Percentiles rank a stretch among this genome's conserved stretches.
phyloP scores from a whole-genome alignment of 2,329 filamentous ascomycete species.

The Aspergillus glaucus region DNA sequence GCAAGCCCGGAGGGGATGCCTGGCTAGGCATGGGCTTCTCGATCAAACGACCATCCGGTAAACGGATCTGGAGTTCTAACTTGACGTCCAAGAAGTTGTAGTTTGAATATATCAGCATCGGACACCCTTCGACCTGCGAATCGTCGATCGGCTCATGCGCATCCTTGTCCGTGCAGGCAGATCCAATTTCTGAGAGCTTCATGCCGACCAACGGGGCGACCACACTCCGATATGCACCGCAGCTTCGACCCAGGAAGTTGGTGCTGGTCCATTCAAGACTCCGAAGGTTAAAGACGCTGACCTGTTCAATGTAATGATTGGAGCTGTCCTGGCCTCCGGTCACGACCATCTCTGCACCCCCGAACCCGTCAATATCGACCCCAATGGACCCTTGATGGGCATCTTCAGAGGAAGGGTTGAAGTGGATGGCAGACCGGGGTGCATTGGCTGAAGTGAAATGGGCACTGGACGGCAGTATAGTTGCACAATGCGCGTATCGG shows the following conservation, averaged over 20 bases:
- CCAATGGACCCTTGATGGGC: constrained; percentile 84
- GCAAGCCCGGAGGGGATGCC: constrained; percentile 82
- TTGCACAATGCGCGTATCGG: constrained; percentile 92
- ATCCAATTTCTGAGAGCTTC: constrained; percentile 40
- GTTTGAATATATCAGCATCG: constrained; percentile 97
- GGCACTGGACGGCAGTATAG: constrained; percentile 81
- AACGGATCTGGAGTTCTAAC: constrained; percentile 81
- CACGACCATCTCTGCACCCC: constrained; percentile 94
- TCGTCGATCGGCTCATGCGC: constrained; percentile 27
- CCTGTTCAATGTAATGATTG: constrained; percentile 99
- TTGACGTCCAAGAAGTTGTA: constrained; percentile 99
- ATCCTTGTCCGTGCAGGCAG: constrained; percentile 33
- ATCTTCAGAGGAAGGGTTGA: constrained; percentile 76
- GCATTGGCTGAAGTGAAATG: constrained; percentile 79
- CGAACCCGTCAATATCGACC: constrained; percentile 80
- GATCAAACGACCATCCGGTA: constrained; percentile 72
- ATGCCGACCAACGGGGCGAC: constrained; percentile 66
- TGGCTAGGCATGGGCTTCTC: constrained; percentile 80
- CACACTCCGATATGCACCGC: constrained; percentile 92
- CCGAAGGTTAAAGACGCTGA: constrained; percentile 93
- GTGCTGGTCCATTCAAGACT: constrained; percentile 95
- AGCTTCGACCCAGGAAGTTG: constrained; percentile 79
- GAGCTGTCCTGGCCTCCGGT: constrained; percentile 93
- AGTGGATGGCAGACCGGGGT: constrained; percentile 77
- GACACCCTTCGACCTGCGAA: constrained; percentile 40